Percentiles rank a stretch among this genome's conserved stretches.
phyloP scores from a whole-genome alignment of 192 early-diverging fungal species.

The Coemansia sp. region DNA sequence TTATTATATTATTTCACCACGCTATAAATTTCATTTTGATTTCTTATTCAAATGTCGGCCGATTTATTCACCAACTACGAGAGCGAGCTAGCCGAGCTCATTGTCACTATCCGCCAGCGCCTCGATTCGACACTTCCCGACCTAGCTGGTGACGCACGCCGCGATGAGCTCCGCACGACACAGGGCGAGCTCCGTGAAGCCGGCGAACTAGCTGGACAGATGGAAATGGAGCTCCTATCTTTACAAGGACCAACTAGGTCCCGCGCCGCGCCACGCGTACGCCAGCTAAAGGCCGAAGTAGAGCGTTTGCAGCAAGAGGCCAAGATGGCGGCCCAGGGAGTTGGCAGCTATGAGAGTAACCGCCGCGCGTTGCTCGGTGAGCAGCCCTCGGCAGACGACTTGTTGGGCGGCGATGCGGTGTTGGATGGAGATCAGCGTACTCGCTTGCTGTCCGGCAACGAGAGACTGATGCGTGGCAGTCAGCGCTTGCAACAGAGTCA shows the following conservation, averaged over 20 bases:
- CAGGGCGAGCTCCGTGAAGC: conserved; percentile 89
- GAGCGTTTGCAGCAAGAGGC: conserved; percentile 79
- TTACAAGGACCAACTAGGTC: conserved; percentile 65
- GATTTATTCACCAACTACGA: conserved; percentile 90
- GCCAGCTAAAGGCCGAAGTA: conserved; percentile 76
- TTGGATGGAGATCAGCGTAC: conserved; percentile 70
- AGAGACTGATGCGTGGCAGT: conserved; percentile 78
- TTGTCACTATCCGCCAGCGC: conserved; percentile 61
- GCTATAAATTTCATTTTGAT: not conserved
- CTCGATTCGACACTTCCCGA: conserved; percentile 62
- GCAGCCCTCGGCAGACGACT: conserved; percentile 54
- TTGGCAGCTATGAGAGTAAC: conserved; percentile 48
- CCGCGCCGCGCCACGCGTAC: conserved; percentile 69
- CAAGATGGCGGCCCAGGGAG: conserved; percentile 24
- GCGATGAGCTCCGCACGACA: conserved; percentile 41
- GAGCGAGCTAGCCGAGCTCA: conserved; percentile 72
- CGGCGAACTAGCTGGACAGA: conserved; percentile 89
- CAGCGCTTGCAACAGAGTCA: conserved; percentile 85
- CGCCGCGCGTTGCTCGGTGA: conserved; percentile 67
- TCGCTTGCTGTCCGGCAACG: conserved; percentile 82
- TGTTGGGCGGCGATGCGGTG: conserved; percentile 40
- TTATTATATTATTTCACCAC: not conserved
- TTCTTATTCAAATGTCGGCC: conserved; percentile 50
- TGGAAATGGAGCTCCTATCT: conserved; percentile 91
- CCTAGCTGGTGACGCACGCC: conserved; percentile 62